Percentiles rank a stretch among this genome's conserved stretches.
Conservation (phyloP, 495 filamentous ascomycete species). For the Xylaria cubensis region DNA sequence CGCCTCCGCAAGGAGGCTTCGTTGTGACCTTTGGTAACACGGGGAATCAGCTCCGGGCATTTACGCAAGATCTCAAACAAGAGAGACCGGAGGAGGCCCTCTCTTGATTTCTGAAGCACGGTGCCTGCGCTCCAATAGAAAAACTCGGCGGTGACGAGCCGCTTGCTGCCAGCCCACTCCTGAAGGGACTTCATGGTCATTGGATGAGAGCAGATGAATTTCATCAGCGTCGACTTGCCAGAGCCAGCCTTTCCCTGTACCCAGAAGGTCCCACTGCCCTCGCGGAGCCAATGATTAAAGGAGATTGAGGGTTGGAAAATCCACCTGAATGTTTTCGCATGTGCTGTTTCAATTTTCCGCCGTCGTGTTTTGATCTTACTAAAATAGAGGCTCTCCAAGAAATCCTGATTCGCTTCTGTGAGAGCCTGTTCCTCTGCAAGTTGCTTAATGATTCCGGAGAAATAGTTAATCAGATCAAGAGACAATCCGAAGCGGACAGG, state of each 20-base stretch:
- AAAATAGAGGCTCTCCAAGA: constrained; percentile 17
- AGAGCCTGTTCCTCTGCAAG: constrained; percentile 11
- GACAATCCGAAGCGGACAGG: not conserved
- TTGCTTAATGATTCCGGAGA: not conserved
- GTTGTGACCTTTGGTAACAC: not conserved
- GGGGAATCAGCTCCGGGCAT: constrained; percentile 29
- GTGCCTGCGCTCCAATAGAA: constrained; percentile 56
- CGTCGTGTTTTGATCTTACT: constrained; percentile 14
- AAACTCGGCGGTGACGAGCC: constrained; percentile 40
- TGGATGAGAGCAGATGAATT: constrained; percentile 30
- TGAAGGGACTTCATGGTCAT: constrained; percentile 27
- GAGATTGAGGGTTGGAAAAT: constrained; percentile 3
- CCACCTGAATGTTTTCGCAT: constrained; percentile 30
- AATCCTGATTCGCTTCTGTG: not conserved
- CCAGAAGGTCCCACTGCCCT: constrained; percentile 30
- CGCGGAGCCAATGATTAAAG: constrained; percentile 30
- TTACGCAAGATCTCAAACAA: constrained; percentile 46
- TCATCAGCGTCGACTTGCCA: constrained; percentile 41
- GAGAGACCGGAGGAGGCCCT: constrained; percentile 52
- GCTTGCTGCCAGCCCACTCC: constrained; percentile 35
- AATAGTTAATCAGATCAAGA: not conserved
- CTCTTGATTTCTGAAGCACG: constrained; percentile 47
- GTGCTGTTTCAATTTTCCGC: constrained; percentile 15
- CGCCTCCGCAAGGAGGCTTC: not conserved
- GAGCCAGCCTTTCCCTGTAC: constrained; percentile 36